These are phyloP conservation scores for Cotoneaster glaucophyllus DNA, from an alignment of 306 rosid genomes.

Conservation along the genomic window DNA sequence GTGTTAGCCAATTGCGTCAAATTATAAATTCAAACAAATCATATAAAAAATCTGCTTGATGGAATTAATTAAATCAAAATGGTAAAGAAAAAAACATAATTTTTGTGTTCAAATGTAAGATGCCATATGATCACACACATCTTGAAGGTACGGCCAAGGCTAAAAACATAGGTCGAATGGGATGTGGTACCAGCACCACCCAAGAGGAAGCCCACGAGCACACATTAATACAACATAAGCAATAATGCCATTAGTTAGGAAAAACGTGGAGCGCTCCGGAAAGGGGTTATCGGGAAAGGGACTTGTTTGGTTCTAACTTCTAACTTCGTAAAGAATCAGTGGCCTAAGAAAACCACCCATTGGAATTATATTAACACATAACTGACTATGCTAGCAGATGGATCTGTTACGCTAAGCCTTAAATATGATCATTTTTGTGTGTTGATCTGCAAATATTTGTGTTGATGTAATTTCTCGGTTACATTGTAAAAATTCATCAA, in stretches of 20 bases:
- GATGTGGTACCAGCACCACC: background rate
- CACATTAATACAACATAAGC: background rate
- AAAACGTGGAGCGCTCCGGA: background rate
- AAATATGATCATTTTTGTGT: too few relatives aligned
- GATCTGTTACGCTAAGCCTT: too few relatives aligned
- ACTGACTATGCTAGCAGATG: too few relatives aligned
- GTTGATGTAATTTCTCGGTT: too few relatives aligned
- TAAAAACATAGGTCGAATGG: background rate
- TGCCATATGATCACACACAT: background rate
- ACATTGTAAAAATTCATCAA: too few relatives aligned
- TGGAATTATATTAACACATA: background rate
- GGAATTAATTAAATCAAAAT: background rate
- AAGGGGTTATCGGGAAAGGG: background rate
- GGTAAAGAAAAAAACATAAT: background rate
- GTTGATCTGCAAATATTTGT: too few relatives aligned
- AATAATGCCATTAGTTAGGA: background rate
- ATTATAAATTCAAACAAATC: background rate
- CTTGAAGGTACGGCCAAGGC: background rate
- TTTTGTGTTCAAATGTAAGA: background rate
- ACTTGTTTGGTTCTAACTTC: background rate
- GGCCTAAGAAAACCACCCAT: too few relatives aligned
- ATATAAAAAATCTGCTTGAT: background rate
- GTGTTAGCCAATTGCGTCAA: background rate
- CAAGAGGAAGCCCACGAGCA: background rate
- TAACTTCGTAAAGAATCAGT: too few relatives aligned